Base-by-base conservation (phyloP, 345 rosid genomes). In the Brassica rapa region DNA sequence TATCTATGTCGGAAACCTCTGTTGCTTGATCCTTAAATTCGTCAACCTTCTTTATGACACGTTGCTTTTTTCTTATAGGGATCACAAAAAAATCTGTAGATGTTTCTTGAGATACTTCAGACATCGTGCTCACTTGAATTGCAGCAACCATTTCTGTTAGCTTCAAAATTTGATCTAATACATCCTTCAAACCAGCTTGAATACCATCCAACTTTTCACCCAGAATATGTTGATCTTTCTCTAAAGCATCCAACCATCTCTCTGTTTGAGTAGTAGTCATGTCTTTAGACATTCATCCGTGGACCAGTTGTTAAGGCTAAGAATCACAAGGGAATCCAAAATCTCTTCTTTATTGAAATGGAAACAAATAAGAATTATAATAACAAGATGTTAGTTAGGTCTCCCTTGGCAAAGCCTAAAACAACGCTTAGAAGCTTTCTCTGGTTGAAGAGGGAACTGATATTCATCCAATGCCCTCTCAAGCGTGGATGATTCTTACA, bases 91-190 rank as follows among this genome's bases (percentile, higher is more conserved):
- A 71, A 57, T 71, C 66, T 14, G 23, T 27, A 57, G 35, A 57
- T 8, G 33, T 71, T 71, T 71, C 66, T 71, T 59, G 60, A 53
- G 59, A 53, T 53, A 16, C 59, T 53, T 53, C 21, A 0, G 74
- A 29, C 57, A 71, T 71, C n/a, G 10, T 57, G 24, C 14, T 12
- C 66, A 23, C 66, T 24, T 71, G 66, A 71, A 71, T 59, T 14
- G 66, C 74, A 71, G 74, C 66, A 35, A 71, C 65, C 74, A 57
- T 37, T 56, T 7, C 53, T 57, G 74, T 57, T 71, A 71, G 74
- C 53, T 35, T 57, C 74, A 23, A 4, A 33, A 71, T 71, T 57
- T 6, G 65, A 57, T 57, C 74, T 35, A 59, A 57, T 14, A 57
- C 66, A 35, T n/a, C 4, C 64, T 37, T 71, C 15, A 71, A 14